These are phyloP conservation scores for Heracleum sosnowskyi DNA, from an alignment of 129 eudicot genomes.

Conservation along the genomic window DNA sequence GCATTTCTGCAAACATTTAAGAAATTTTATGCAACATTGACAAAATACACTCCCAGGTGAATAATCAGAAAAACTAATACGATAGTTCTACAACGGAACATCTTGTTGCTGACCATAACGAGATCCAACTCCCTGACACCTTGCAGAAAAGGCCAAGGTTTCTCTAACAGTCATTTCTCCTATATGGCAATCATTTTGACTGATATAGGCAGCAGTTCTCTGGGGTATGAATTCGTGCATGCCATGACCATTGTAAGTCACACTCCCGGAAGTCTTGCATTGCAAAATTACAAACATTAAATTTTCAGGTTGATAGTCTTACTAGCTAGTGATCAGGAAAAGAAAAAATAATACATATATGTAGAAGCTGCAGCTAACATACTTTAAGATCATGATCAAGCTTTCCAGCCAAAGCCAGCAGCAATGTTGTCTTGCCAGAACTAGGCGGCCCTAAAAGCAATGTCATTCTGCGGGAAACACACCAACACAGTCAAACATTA, in stretches of 20 bases:
- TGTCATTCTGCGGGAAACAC: constrained; percentile 64
- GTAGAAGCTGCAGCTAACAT: constrained; percentile 2
- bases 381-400: constrained; percentile 53
- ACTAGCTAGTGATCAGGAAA: not conserved
- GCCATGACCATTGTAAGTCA: constrained; percentile 71
- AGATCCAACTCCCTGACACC: constrained; percentile 85
- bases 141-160: constrained; percentile 73
- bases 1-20: constrained; percentile 86
- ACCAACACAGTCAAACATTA: not conserved
- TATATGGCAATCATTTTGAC: constrained; percentile 76
- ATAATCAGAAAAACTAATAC: not conserved
- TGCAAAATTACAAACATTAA: constrained; percentile 4
- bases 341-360: not conserved
- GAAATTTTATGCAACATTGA: no score
- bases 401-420: constrained; percentile 74
- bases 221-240: constrained; percentile 76
- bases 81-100: no score
- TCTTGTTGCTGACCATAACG: constrained; percentile 52
- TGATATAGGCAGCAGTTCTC: constrained; percentile 81
- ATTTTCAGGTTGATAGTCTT: not conserved
- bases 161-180: constrained; percentile 96
- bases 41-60: no score
- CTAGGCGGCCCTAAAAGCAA: constrained; percentile 84
- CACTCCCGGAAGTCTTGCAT: constrained; percentile 53
- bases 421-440: constrained; percentile 75